These are phyloP conservation scores for Colletotrichum cereale DNA, from an alignment of 2,329 filamentous ascomycete genomes.

Conservation along the genomic window DNA sequence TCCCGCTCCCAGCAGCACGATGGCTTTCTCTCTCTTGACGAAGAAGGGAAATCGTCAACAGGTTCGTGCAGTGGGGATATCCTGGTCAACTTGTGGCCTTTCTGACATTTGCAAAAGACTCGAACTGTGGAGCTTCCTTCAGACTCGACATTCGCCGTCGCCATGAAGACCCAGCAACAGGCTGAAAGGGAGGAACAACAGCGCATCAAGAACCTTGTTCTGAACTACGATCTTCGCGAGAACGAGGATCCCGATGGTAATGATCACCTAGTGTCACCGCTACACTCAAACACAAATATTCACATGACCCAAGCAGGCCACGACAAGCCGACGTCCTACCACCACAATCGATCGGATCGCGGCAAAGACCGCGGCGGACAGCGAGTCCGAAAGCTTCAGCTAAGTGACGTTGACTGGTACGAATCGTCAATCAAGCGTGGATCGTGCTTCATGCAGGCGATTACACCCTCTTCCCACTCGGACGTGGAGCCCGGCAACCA, in stretches of 20 bases:
- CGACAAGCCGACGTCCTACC: slow-evolving; percentile 63
- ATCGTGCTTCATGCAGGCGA: slow-evolving; percentile 7
- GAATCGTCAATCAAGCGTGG: slow-evolving; percentile 42
- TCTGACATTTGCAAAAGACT: slow-evolving; percentile 67
- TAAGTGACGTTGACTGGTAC: slow-evolving; percentile 99
- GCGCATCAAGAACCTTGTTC: slow-evolving; percentile 96
- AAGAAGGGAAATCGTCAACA: slow-evolving; percentile 97
- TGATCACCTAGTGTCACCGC: slow-evolving; percentile 59
- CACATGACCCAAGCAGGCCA: slow-evolving; percentile 60
- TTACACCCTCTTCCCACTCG: neutral
- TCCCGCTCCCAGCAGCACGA: slow-evolving; percentile 64
- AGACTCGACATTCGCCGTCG: slow-evolving; percentile 93
- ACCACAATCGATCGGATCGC: slow-evolving; percentile 68
- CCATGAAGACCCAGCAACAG: slow-evolving; percentile 95
- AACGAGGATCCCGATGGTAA: slow-evolving; percentile 85
- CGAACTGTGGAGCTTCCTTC: slow-evolving; percentile 90
- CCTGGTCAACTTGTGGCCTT: neutral
- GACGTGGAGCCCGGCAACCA: slow-evolving; percentile 2
- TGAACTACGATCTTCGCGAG: slow-evolving; percentile 95
- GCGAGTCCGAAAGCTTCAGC: slow-evolving; percentile 88
- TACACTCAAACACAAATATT: slow-evolving; percentile 63
- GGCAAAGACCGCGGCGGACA: slow-evolving; percentile 79
- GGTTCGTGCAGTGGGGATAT: slow-evolving; percentile 58
- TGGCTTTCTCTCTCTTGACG: slow-evolving; percentile 96
- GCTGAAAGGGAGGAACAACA: slow-evolving; percentile 97